phyloP scores from a whole-genome alignment of 305 asterid species.

The Fraxinus ornus region DNA sequence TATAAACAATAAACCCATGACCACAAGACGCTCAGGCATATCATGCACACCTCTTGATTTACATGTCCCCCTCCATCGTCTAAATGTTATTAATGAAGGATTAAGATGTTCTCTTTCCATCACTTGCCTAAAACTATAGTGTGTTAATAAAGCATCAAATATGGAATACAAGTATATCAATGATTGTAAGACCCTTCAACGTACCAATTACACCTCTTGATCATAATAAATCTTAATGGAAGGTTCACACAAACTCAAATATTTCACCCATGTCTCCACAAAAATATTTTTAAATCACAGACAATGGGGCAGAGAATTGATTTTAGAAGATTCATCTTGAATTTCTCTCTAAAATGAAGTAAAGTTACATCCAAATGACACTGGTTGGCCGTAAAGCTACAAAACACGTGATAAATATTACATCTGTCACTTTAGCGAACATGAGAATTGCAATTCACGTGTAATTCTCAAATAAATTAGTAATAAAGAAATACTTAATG shows the following conservation, averaged over 20 bases:
- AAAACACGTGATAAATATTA: background rate
- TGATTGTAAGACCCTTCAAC: background rate
- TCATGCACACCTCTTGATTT: background rate
- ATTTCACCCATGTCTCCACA: background rate
- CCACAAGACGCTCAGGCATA: background rate
- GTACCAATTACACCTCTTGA: background rate
- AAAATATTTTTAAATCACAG: background rate
- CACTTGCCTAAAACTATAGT: background rate
- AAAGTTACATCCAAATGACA: background rate
- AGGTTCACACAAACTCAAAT: background rate
- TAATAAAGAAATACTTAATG: background rate
- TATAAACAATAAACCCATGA: background rate
- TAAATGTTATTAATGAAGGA: background rate
- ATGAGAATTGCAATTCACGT: background rate
- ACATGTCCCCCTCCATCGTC: background rate
- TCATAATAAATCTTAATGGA: background rate
- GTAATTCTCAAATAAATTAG: background rate
- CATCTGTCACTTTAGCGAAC: constrained; percentile 1
- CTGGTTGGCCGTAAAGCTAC: background rate
- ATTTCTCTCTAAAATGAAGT: background rate
- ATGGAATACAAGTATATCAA: background rate
- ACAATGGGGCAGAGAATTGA: background rate
- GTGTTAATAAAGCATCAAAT: background rate
- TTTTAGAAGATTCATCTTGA: background rate
- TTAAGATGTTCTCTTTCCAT: background rate